Evolutionary conservation across 2,329 filamentous ascomycete species (phyloP), one percentile per base, ranked within the genome.

Genomic region (Aspergillus sp.): DNA sequence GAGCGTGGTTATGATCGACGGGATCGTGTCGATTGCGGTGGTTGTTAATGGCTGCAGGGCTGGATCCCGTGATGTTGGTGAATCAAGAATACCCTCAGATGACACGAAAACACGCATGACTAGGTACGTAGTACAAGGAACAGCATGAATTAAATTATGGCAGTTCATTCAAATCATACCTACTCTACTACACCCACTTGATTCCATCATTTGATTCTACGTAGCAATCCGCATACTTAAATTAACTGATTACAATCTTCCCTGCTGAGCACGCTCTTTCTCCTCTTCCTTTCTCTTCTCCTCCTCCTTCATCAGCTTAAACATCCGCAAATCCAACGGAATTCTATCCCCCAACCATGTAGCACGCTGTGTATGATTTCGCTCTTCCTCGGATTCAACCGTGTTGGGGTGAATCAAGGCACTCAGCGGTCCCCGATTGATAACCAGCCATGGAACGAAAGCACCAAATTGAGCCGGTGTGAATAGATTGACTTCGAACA

Each of bases 401-500:
- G 86, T 90, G 58, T 95, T 95, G 0, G 90, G 89, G 64, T 95
- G 90, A 1, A 95, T 65, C 13, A 96, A 70, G 4, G 73, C 89
- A 38, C 85, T 90, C 47, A 95, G 66, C 2, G 88, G 87, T 0
- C 90, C 90, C 5, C 90, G 77, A 67, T 90, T 84, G 45, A 95
- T 80, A 28, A 88, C 78, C 28, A 95, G 70, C 90, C 90, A 95
- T 0, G 88, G 78, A 33, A 96, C 71, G 57, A 95, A 94, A 0
- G 90, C 90, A 0, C 90, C 90, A 59, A 95, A 95, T 64, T 95
- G 87, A 3, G 81, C 83, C 0, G 90, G 90, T 0, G 84, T 89
- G 64, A 91, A 88, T 13, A 95, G 37, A 54, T 94, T 94, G 37
- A 95, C 88, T 67, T 96, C 90, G 57, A 95, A 95, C 89, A 95